Evolutionary conservation across 139 green algal species (phyloP), one percentile per base, ranked within the genome.

Genomic region (Ulvella scutata): DNA sequence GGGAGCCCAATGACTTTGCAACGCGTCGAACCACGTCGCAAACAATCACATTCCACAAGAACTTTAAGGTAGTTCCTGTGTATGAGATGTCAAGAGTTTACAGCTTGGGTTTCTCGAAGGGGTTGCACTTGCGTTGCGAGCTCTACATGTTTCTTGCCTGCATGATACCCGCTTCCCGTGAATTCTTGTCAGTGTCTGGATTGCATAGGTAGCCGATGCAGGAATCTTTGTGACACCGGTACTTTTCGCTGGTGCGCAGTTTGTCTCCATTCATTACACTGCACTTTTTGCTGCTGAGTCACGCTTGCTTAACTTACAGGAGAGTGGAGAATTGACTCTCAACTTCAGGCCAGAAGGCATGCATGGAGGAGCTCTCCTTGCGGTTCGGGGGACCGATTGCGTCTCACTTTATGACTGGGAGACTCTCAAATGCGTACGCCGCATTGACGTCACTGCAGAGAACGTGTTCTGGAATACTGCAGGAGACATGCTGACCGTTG

Each of bases 371-470:
- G 60, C 82, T 4, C 83, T 99, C 44, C 81, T 98, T 21, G 89
- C 82, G 4, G 82, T 97, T 17, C 83, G 87, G 38, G 81, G 72
- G 10, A 62, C 75, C 1, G 95, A 99, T 80, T 98, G 96, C 78
- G 86, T 99, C 36, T 87, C 77, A 79, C 98, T 99, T 78, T 98
- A 98, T 79, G 93, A 99, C 82, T 99, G 95, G 95, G 82, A 81
- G 39, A 83, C 79, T 29, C 86, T 83, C 37, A 76, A 81, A 76
- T 77, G 97, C 23, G 83, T 98, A 33, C 82, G 92, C 13, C 90
- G 94, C 62, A 92, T 99, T 28, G 95, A 99, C 72, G 93, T 97
- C 40, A 79, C 80, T 0, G 92, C 87, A 17, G 89, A 87, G 81
- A 72, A 81, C 31, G 87, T 98, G 28, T 81, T 85, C 73, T 99